These are phyloP conservation scores for Amauroascus verrucosus DNA, from an alignment of 2,329 filamentous ascomycete genomes.

Conservation along the genomic window DNA sequence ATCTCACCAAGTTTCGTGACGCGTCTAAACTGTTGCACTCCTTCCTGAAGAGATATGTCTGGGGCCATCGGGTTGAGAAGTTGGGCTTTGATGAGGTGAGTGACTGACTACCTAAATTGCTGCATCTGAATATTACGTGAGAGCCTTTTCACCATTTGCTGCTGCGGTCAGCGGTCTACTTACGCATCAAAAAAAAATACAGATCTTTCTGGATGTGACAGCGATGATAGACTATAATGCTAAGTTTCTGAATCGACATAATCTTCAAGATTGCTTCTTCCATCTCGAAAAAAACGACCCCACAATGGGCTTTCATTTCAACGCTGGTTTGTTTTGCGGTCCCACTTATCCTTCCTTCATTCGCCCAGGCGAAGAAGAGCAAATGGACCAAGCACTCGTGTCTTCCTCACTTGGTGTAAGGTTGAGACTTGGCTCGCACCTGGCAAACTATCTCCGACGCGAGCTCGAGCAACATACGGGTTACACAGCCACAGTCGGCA, in stretches of 20 bases:
- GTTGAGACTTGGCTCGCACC: slow-evolving; percentile 67
- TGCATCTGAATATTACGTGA: too few relatives aligned
- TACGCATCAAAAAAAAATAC: not conserved
- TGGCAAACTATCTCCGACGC: slow-evolving; percentile 63
- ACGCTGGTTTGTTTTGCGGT: slow-evolving; percentile 59
- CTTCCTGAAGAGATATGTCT: slow-evolving; percentile 62
- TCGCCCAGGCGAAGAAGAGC: slow-evolving; percentile 15
- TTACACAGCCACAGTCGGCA: slow-evolving; percentile 78
- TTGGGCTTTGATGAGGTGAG: slow-evolving; percentile 83
- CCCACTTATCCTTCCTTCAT: slow-evolving; percentile 43
- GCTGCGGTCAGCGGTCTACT: not conserved
- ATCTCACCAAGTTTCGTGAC: slow-evolving; percentile 74
- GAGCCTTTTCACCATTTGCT: too few relatives aligned
- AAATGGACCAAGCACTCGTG: not conserved
- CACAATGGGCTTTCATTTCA: slow-evolving; percentile 67
- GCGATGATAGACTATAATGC: slow-evolving; percentile 78
- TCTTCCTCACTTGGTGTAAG: slow-evolving; percentile 42
- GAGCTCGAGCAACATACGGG: slow-evolving; percentile 65
- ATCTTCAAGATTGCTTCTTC: slow-evolving; percentile 65
- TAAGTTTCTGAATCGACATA: slow-evolving; percentile 55
- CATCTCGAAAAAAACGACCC: slow-evolving; percentile 63
- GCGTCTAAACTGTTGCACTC: slow-evolving; percentile 70
- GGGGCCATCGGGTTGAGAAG: slow-evolving; percentile 67
- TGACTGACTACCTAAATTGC: slow-evolving; percentile 11
- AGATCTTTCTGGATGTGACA: slow-evolving; percentile 68